phyloP scores from a whole-genome alignment of 768 basidiomycete genomes.

The Exidia glandulosa region DNA sequence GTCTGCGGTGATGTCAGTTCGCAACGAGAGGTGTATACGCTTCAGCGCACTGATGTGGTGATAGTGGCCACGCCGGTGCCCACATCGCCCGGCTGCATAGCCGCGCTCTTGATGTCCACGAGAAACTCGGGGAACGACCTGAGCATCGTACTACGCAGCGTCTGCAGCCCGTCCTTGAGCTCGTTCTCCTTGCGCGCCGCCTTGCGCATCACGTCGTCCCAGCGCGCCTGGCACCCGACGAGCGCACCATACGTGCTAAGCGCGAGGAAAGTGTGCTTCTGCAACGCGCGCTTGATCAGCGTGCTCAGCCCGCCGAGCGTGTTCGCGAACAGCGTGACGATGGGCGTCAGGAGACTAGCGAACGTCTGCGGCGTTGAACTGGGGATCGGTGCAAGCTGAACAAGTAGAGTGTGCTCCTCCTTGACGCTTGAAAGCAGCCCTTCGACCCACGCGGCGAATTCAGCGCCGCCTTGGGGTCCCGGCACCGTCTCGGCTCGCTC shows the following conservation, averaged over 20 bases:
- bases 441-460: conserved; percentile 64
- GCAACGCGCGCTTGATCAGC: conserved; percentile 65
- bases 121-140: conserved; percentile 79
- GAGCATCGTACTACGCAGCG: conserved; percentile 56
- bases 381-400: conserved; percentile 52
- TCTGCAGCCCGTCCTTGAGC: conserved; percentile 52
- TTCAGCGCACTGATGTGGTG: conserved; percentile 27
- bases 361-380: conserved; percentile 47
- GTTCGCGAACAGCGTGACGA: conserved; percentile 53
- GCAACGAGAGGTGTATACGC: not conserved
- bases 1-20: conserved; percentile 33
- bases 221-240: conserved; percentile 42
- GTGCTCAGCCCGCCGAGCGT: conserved; percentile 51
- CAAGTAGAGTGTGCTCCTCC: conserved; percentile 59
- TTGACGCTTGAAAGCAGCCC: conserved; percentile 35
- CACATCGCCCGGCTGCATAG: conserved; percentile 33
- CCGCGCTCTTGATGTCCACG: conserved; percentile 63
- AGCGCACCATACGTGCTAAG: conserved; percentile 57
- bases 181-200: conserved; percentile 42
- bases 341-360: conserved; percentile 48
- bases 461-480: conserved; percentile 51
- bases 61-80: conserved; percentile 51
- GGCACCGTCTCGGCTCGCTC: conserved; percentile 63
- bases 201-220: conserved; percentile 18
- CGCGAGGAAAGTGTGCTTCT: conserved; percentile 71